Percentiles rank a stretch among this genome's conserved stretches.
Conservation (phyloP, 768 basidiomycete species). For the Fomitopsis pulvina region DNA sequence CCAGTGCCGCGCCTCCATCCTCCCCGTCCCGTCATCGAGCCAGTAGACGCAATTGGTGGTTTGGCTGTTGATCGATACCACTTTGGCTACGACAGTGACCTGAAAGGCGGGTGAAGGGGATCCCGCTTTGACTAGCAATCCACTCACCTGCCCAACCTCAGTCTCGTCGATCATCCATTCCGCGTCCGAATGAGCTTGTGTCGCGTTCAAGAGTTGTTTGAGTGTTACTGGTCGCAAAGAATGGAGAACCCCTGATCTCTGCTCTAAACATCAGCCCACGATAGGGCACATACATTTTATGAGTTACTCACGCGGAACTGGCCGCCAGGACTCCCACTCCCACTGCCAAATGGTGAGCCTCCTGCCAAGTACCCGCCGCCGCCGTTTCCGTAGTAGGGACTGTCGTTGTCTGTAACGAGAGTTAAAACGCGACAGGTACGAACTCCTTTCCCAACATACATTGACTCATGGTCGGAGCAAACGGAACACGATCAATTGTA, state of each 20-base stretch:
- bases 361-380: constrained; percentile 56
- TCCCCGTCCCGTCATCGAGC: constrained; percentile 84
- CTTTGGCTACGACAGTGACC: constrained; percentile 72
- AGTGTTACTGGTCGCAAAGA: constrained; percentile 72
- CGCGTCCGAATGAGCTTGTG: constrained; percentile 82
- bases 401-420: constrained; percentile 17
- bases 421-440: background rate
- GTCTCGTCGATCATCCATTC: constrained; percentile 81
- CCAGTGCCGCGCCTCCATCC: constrained; percentile 79
- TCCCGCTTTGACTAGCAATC: background rate
- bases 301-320: constrained; percentile 26
- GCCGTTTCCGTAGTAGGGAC: constrained; percentile 35
- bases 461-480: constrained; percentile 32
- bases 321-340: constrained; percentile 55
- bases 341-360: constrained; percentile 52
- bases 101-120: constrained; percentile 20
- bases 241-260: constrained; percentile 34
- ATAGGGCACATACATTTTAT: background rate
- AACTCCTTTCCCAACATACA: constrained; percentile 25
- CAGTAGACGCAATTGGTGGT: constrained; percentile 77
- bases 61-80: constrained; percentile 58
- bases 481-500: background rate
- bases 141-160: constrained; percentile 71
- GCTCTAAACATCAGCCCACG: background rate
- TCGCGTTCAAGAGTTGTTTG: constrained; percentile 66